phyloP scores from a whole-genome alignment of 306 rosid genomes.

The Vigna trinervia region DNA sequence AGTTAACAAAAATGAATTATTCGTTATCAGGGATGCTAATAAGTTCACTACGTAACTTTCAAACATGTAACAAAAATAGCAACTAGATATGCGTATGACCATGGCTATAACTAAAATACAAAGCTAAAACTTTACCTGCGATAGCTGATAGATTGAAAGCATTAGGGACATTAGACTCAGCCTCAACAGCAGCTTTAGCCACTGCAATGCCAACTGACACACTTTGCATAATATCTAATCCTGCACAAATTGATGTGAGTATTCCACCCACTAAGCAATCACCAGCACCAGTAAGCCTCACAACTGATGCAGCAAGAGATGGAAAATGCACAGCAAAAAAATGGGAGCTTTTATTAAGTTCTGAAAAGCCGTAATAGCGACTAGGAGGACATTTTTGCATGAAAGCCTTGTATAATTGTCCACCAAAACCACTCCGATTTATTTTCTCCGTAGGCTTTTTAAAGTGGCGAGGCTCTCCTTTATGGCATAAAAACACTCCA shows the following conservation, averaged over 20 bases:
- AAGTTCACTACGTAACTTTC: neutral
- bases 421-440: conserved; percentile 32
- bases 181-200: conserved; percentile 88
- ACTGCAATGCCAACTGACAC: conserved; percentile 86
- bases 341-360: conserved; percentile 53
- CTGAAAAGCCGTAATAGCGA: conserved; percentile 40
- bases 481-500: conserved; percentile 79
- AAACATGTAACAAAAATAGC: conserved; percentile 1
- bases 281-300: conserved; percentile 88
- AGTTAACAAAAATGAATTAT: neutral
- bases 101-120: conserved; percentile 29
- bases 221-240: conserved; percentile 81
- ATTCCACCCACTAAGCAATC: conserved; percentile 95
- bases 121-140: conserved; percentile 58
- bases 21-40: neutral
- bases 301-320: conserved; percentile 76
- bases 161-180: conserved; percentile 72
- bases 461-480: conserved; percentile 60
- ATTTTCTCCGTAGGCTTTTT: conserved; percentile 46
- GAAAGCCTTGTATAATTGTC: conserved; percentile 53
- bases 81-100: conserved; percentile 30
- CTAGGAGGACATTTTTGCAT: conserved; percentile 61
- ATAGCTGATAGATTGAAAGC: conserved; percentile 59
- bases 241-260: conserved; percentile 73
- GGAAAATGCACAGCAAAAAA: conserved; percentile 83